Conservation (phyloP, 2,329 filamentous ascomycete genomes). For the Microcyclospora pomicola region DNA sequence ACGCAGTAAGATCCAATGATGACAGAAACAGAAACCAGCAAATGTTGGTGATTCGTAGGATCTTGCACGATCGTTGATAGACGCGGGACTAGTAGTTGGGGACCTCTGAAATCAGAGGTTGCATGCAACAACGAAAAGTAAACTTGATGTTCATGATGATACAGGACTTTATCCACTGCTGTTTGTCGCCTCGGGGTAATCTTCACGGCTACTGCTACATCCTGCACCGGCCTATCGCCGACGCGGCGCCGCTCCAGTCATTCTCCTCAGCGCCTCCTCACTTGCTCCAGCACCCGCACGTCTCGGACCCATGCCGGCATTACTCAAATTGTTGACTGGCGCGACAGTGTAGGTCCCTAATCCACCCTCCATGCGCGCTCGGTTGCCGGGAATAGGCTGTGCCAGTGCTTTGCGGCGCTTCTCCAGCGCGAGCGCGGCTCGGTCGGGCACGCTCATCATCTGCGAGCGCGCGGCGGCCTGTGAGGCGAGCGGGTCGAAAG, state of each 20-base stretch:
- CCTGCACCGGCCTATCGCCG: neutral
- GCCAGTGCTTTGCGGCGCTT: constrained; percentile 40
- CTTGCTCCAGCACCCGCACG: constrained; percentile 12
- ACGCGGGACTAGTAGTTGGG: no score
- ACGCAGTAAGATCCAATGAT: no score
- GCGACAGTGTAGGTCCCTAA: constrained; percentile 49
- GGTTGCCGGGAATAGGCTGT: constrained; percentile 39
- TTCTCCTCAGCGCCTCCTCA: constrained; percentile 23
- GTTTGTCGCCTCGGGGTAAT: no score
- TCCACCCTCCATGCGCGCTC: constrained; percentile 45
- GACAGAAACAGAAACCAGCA: no score
- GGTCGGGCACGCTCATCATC: constrained; percentile 20
- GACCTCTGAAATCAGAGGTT: no score
- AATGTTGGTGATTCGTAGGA: no score
- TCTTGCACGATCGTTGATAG: no score
- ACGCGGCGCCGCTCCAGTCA: constrained; percentile 1
- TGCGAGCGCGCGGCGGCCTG: constrained; percentile 12
- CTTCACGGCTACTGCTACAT: no score
- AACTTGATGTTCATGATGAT: no score
- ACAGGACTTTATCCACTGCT: no score
- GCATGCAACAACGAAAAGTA: no score
- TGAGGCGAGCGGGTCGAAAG: constrained; percentile 40
- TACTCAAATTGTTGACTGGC: constrained; percentile 40
- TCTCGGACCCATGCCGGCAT: constrained; percentile 15
- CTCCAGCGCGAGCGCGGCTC: constrained; percentile 31